These are phyloP conservation scores for Citrus sinensis DNA, from an alignment of 345 rosid genomes.

Conservation along the genomic window DVS_A1.0 CM039163.1:5112501-5113000, in stretches of 20 bases:
- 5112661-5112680: no score
- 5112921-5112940: background rate
- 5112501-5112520: no score
- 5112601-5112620: no score
- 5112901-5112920: background rate
- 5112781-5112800: background rate
- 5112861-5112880: slow-evolving; percentile 11
- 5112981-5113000: background rate
- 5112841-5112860: background rate
- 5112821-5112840: background rate
- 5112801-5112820: background rate
- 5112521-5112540: no score
- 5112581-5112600: no score
- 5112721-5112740: background rate
- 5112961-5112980: background rate
- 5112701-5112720: background rate
- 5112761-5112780: background rate
- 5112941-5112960: background rate
- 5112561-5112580: no score
- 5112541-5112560: no score
- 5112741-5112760: slow-evolving; percentile 1
- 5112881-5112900: background rate
- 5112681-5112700: no score
- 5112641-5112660: no score
- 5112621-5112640: no score